A percentile compares a stretch with the other conserved stretches of the same genome.
These are phyloP conservation scores for Sinapis alba DNA, from an alignment of 441 rosid genomes.

Conservation along the genomic window DNA sequence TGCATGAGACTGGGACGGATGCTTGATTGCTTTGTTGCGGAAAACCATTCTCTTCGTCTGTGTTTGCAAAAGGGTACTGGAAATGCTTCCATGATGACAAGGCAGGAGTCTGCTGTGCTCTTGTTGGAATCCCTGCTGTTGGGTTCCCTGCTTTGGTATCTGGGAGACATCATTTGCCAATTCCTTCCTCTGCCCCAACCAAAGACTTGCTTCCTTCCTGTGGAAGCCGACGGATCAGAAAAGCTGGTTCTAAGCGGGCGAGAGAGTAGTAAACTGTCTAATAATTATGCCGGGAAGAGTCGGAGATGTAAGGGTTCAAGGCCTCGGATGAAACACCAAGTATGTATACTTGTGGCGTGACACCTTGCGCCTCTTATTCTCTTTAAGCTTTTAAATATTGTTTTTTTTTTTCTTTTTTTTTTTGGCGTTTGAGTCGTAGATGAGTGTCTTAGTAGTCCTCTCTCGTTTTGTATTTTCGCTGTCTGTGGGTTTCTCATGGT, in stretches of 20 bases:
- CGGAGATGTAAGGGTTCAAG: conserved; percentile 40
- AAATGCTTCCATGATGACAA: conserved; percentile 64
- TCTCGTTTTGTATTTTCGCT: not conserved
- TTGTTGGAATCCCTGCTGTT: conserved; percentile 72
- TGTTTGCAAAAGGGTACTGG: conserved; percentile 53
- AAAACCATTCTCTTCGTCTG: conserved; percentile 77
- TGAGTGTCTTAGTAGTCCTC: conserved; percentile 7
- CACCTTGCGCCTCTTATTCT: not conserved
- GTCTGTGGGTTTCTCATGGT: conserved; percentile 3
- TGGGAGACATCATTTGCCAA: conserved; percentile 39
- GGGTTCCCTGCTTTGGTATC: conserved; percentile 50
- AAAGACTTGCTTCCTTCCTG: not conserved
- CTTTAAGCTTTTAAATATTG: not conserved
- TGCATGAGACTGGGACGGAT: conserved; percentile 77
- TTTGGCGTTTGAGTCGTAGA: not conserved
- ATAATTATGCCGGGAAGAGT: not conserved
- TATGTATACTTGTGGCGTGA: conserved; percentile 9
- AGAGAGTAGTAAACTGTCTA: conserved; percentile 14
- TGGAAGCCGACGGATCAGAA: conserved; percentile 26
- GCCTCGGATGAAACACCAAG: conserved; percentile 29
- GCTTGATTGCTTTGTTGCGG: conserved; percentile 74
- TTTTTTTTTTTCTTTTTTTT: not conserved
- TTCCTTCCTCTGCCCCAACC: conserved; percentile 30
- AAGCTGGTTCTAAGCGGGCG: conserved; percentile 33
- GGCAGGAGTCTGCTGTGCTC: conserved; percentile 99